Conservation (phyloP, 805 yeast genomes). For the Yamadazyma sp. region DNA sequence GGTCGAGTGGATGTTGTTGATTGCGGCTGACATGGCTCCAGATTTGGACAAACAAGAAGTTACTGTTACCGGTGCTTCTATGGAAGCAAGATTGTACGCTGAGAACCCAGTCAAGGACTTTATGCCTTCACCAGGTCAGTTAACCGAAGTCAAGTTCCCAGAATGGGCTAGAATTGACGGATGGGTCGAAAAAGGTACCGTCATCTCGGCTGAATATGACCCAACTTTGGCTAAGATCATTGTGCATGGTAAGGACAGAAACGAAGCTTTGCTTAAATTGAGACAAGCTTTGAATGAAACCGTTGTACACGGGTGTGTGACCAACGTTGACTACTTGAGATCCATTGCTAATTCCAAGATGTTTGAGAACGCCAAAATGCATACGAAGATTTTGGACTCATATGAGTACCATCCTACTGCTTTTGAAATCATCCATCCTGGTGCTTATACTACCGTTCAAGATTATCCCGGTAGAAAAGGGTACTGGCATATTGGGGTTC, state of each 20-base stretch:
- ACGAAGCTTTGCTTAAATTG: constrained; percentile 76
- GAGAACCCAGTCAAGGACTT: constrained; percentile 96
- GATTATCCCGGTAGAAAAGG: constrained; percentile 94
- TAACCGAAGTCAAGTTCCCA: constrained; percentile 84
- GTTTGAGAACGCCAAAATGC: constrained; percentile 82
- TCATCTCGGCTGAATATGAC: constrained; percentile 88
- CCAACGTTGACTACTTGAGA: constrained; percentile 87
- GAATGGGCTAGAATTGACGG: constrained; percentile 90
- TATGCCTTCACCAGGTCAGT: constrained; percentile 94
- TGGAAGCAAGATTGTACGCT: constrained; percentile 96
- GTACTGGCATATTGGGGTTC: constrained; percentile 92
- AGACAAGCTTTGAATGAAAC: constrained; percentile 84
- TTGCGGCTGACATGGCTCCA: constrained; percentile 89
- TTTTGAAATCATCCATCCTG: constrained; percentile 67
- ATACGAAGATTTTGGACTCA: constrained; percentile 83
- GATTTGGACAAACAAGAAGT: constrained; percentile 58
- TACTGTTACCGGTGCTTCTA: constrained; percentile 77
- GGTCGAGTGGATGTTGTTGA: constrained; percentile 94
- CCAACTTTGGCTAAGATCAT: constrained; percentile 96
- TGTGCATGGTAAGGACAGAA: constrained; percentile 88
- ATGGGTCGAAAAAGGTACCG: constrained; percentile 90
- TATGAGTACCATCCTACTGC: constrained; percentile 80
- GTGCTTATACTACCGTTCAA: constrained; percentile 92
- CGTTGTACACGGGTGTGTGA: constrained; percentile 80
- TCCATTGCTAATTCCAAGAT: constrained; percentile 79